Conservation (phyloP, 257 asterid species). For the Paraleonurus japonicus region DNA sequence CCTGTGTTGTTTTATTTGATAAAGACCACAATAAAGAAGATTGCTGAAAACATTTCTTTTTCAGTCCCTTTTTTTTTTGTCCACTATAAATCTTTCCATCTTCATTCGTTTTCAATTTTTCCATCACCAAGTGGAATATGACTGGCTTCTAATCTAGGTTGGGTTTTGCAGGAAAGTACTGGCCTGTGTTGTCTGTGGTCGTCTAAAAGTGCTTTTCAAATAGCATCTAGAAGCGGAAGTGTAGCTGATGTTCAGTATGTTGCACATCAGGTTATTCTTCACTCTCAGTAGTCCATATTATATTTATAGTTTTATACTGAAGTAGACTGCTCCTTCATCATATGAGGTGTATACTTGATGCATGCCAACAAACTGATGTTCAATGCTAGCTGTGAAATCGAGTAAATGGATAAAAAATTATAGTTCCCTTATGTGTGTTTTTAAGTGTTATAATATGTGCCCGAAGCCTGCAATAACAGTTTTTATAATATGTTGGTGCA, state of each 20-base stretch:
- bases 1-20: neutral
- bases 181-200: conserved; percentile 97
- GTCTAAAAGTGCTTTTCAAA: conserved; percentile 96
- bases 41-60: neutral
- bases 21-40: neutral
- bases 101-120: neutral
- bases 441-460: neutral
- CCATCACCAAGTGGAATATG: conserved; percentile 17
- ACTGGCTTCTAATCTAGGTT: conserved; percentile 24
- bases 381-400: neutral
- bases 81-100: conserved; percentile 10
- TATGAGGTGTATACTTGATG: neutral
- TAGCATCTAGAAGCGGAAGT: conserved; percentile 97
- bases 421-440: neutral
- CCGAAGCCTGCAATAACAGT: neutral
- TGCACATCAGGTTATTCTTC: conserved; percentile 82
- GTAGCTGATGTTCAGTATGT: conserved; percentile 98
- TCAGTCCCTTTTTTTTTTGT: neutral
- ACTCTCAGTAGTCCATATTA: conserved; percentile 18
- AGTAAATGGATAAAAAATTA: neutral
- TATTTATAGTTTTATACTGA: neutral
- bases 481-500: neutral
- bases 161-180: conserved; percentile 79
- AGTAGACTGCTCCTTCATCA: neutral
- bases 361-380: neutral